Conservation (phyloP, 441 rosid species). For the Metrosideros polymorpha region DNA sequence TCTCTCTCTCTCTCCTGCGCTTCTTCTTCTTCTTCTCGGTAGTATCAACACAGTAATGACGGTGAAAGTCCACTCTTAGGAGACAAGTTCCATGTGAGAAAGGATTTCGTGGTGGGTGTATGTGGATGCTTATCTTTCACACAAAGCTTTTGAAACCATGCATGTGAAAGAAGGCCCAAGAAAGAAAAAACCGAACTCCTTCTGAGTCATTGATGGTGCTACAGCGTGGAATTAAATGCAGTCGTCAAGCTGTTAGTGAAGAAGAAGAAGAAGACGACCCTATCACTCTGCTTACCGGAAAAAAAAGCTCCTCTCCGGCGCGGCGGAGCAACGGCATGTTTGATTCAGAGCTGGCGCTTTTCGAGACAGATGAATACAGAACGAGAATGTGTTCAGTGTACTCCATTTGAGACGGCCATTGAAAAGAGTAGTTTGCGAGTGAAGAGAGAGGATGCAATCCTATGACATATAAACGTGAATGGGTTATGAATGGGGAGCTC, state of each 20-base stretch:
- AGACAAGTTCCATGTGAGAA: constrained; percentile 64
- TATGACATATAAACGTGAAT: background rate
- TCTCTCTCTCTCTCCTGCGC: background rate
- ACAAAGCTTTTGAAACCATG: constrained; percentile 15
- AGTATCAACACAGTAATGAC: background rate
- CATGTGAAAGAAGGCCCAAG: background rate
- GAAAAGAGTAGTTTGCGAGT: background rate
- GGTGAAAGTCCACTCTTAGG: constrained; percentile 37
- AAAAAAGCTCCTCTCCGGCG: background rate
- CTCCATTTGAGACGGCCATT: background rate
- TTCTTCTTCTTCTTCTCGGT: background rate
- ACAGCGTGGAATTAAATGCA: background rate
- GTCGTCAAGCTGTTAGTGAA: background rate
- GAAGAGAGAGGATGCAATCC: background rate
- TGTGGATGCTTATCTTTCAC: constrained; percentile 46
- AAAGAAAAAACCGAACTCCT: background rate
- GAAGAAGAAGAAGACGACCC: background rate
- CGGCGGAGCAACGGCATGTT: background rate
- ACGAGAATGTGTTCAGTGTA: background rate
- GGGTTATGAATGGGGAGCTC: background rate
- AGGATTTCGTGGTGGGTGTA: constrained; percentile 3
- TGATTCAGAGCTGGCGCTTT: background rate
- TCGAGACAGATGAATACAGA: background rate
- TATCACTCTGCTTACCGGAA: background rate
- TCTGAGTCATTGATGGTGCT: background rate